These are phyloP conservation scores for Ascoidea rubescens DNA, from an alignment of 805 yeast genomes.

Conservation along the genomic window DNA sequence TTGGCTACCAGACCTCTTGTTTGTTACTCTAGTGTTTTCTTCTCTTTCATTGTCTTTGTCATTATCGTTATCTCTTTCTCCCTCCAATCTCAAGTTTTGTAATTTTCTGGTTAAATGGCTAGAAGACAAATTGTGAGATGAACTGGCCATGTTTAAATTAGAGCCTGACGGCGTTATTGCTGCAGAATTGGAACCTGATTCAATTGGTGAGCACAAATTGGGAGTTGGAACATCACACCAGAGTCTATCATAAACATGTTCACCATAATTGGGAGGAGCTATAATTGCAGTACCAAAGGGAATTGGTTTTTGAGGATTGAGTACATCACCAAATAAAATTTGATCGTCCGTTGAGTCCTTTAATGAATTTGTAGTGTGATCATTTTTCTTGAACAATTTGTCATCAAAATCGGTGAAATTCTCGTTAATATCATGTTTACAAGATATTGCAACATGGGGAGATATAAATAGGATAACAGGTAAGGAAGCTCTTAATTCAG, in stretches of 20 bases:
- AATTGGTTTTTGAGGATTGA: slow-evolving; percentile 30
- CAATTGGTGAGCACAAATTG: slow-evolving; percentile 20
- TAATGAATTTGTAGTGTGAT: slow-evolving; percentile 10
- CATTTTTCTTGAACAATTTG: slow-evolving; percentile 8
- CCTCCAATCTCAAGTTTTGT: no score
- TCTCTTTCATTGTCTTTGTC: no score
- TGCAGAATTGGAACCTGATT: slow-evolving; percentile 15
- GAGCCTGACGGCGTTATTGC: slow-evolving; percentile 22
- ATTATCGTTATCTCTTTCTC: no score
- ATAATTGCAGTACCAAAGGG: no score
- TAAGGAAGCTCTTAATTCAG: slow-evolving; percentile 81
- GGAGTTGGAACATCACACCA: slow-evolving; percentile 49
- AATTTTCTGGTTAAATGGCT: background rate
- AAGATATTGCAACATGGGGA: slow-evolving; percentile 68
- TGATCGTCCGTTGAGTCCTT: slow-evolving; percentile 20
- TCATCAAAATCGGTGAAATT: background rate
- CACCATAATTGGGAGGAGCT: slow-evolving; percentile 80
- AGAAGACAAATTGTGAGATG: slow-evolving; percentile 13
- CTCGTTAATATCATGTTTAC: slow-evolving; percentile 17
- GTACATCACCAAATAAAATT: slow-evolving; percentile 20
- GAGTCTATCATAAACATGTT: slow-evolving; percentile 67
- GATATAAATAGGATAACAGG: slow-evolving; percentile 68
- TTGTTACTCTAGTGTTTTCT: no score
- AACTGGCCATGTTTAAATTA: slow-evolving; percentile 23
- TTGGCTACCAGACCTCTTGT: no score